These are phyloP conservation scores for Ganoderma sinense DNA, from an alignment of 1,284 basidiomycete genomes.

Conservation along the genomic window DNA sequence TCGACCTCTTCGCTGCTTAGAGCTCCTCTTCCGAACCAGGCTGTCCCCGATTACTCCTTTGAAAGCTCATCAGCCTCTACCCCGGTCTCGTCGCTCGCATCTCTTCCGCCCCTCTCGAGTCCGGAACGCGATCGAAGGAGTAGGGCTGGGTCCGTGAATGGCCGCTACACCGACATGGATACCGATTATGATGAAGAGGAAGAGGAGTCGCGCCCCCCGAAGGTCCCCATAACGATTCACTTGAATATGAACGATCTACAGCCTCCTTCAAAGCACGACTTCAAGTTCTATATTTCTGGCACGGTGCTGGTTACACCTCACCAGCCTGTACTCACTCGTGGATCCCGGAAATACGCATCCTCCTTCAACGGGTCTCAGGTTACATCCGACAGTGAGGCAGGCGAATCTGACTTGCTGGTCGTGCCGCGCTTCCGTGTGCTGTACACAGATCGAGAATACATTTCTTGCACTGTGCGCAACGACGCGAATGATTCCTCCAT, in stretches of 20 bases:
- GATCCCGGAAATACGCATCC: constrained; percentile 23
- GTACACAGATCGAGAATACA: constrained; percentile 65
- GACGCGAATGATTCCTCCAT: constrained; percentile 57
- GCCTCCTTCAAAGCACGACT: constrained; percentile 65
- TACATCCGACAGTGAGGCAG: constrained; percentile 40
- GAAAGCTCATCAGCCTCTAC: constrained; percentile 65
- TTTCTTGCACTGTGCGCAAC: constrained; percentile 63
- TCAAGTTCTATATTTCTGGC: constrained; percentile 72
- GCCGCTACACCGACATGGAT: constrained; percentile 34
- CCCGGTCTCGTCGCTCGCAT: constrained; percentile 63
- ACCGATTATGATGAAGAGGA: constrained; percentile 32
- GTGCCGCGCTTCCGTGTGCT: constrained; percentile 75
- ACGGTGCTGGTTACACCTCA: constrained; percentile 66
- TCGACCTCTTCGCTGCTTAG: constrained; percentile 68
- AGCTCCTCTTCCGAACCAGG: constrained; percentile 70
- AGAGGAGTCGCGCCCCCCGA: constrained; percentile 47
- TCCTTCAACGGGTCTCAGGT: constrained; percentile 29
- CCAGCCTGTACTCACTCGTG: constrained; percentile 33
- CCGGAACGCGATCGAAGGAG: constrained; percentile 43
- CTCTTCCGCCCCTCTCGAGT: constrained; percentile 50
- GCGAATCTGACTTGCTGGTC: constrained; percentile 54
- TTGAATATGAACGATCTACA: constrained; percentile 80
- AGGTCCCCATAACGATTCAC: constrained; percentile 71
- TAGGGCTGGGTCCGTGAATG: constrained; percentile 39
- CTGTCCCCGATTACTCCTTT: constrained; percentile 69